Conservation (phyloP, 2,329 filamentous ascomycete species). For the Sclerotiophoma versabilis region DNA sequence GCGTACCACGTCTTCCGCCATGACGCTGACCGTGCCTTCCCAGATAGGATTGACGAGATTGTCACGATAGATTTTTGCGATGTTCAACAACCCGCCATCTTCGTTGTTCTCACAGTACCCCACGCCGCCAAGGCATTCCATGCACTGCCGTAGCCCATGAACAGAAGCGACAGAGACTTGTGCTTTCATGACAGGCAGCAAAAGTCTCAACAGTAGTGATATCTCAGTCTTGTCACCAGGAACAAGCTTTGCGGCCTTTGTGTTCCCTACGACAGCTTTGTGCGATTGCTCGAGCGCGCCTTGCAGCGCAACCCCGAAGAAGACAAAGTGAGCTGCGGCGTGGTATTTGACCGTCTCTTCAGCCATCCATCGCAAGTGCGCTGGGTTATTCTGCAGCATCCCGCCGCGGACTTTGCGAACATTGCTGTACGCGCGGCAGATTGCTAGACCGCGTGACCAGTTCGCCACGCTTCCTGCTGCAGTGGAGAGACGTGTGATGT, state of each 20-base stretch:
- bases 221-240: conserved; percentile 26
- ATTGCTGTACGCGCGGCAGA: conserved; percentile 65
- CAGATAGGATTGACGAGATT: conserved; percentile 70
- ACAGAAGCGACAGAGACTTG: conserved; percentile 41
- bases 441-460: conserved; percentile 63
- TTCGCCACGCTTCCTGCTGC: conserved; percentile 61
- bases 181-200: conserved; percentile 37
- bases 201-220: conserved; percentile 27
- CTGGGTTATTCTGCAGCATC: conserved; percentile 59
- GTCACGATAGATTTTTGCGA: conserved; percentile 71
- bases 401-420: conserved; percentile 61
- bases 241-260: conserved; percentile 31
- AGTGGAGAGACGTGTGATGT: conserved; percentile 69
- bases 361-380: conserved; percentile 67
- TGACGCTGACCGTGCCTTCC: conserved; percentile 76
- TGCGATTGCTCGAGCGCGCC: conserved; percentile 60
- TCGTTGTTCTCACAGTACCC: conserved; percentile 70
- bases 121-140: conserved; percentile 71
- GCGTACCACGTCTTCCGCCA: conserved; percentile 62
- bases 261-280: conserved; percentile 30
- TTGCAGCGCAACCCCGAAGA: conserved; percentile 62
- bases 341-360: conserved; percentile 63
- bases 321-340: conserved; percentile 63
- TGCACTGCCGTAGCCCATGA: conserved; percentile 61
- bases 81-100: conserved; percentile 65